Percentiles rank a stretch among this genome's conserved stretches.
phyloP scores from a whole-genome alignment of 768 basidiomycete species.

The Leccinellum albellum region DNA sequence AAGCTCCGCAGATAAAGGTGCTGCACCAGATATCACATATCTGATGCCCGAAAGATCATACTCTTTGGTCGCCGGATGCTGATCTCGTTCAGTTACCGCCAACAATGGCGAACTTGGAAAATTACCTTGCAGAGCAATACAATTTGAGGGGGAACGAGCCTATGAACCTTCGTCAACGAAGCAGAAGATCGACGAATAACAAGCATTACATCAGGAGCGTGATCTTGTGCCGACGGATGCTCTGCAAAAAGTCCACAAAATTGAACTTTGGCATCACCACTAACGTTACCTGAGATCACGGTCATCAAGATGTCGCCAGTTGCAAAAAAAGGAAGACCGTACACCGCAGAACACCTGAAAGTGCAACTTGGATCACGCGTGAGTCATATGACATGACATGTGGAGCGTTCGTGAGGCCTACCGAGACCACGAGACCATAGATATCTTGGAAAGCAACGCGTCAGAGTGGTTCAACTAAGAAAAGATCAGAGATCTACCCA shows the following conservation, averaged over 20 bases:
- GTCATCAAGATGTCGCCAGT: neutral
- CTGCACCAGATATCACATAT: constrained; percentile 56
- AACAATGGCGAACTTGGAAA: neutral
- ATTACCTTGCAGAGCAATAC: constrained; percentile 63
- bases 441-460: constrained; percentile 40
- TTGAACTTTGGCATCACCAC: constrained; percentile 63
- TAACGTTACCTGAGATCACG: constrained; percentile 42
- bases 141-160: constrained; percentile 63
- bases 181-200: neutral
- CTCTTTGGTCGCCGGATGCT: constrained; percentile 52
- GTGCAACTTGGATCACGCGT: constrained; percentile 40
- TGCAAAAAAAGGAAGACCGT: constrained; percentile 11
- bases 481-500: constrained; percentile 30
- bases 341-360: constrained; percentile 53
- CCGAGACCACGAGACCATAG: constrained; percentile 55
- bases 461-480: constrained; percentile 10
- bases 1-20: constrained; percentile 58
- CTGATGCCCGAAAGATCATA: constrained; percentile 52
- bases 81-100: neutral
- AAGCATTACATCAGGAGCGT: constrained; percentile 49
- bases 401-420: constrained; percentile 27
- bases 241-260: constrained; percentile 57
- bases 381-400: neutral
- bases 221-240: constrained; percentile 55
- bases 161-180: constrained; percentile 18